A percentile compares a stretch with the other conserved stretches of the same genome.
Conservation (phyloP, 169 alveolate genomes). For the Amoebophrya sp. region DNA sequence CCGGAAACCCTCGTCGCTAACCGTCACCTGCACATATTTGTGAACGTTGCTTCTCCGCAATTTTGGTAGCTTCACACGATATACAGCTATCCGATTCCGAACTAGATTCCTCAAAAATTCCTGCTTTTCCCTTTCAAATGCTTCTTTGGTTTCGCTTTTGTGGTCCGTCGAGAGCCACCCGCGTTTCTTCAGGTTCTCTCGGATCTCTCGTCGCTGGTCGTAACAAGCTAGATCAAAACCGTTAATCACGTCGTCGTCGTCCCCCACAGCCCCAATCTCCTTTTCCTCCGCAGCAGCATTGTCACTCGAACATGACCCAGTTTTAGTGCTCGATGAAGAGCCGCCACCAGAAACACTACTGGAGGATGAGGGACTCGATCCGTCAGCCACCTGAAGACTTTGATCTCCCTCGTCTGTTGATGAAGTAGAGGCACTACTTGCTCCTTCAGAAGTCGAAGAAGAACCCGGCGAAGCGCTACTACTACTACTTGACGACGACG, state of each 20-base stretch:
- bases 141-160: no score
- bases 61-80: not conserved
- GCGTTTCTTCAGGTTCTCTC: not conserved
- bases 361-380: no score
- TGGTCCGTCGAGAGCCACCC: no score
- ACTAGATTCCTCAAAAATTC: not conserved
- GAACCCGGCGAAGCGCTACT: no score
- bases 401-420: no score
- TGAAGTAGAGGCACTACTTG: no score
- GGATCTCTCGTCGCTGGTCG: not conserved
- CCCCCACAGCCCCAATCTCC: not conserved
- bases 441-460: no score
- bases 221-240: not conserved
- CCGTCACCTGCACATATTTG: not conserved
- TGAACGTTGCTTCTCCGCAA: not conserved
- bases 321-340: no score
- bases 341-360: no score
- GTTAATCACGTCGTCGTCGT: not conserved
- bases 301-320: no score
- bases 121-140: not conserved
- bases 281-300: not conserved
- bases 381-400: no score
- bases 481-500: no score
- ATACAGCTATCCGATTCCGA: not conserved
- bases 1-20: constrained; percentile 8